These are phyloP conservation scores for Citropsis articulata DNA, from an alignment of 345 rosid genomes.

Conservation along the genomic window DNA sequence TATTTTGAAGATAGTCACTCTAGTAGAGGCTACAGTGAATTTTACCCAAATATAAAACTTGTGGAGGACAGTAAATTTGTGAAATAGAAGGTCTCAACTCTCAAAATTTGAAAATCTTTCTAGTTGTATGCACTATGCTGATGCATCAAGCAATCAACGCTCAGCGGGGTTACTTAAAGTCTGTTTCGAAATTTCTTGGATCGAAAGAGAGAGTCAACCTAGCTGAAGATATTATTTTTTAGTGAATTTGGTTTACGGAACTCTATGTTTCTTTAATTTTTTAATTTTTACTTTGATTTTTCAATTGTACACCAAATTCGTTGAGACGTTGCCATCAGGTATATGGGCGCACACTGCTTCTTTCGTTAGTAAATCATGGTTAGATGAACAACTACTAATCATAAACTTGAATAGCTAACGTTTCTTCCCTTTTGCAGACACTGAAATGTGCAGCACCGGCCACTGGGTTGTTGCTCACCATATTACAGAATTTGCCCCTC, in stretches of 20 bases:
- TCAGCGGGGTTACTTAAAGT: no score
- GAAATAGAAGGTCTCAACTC: no score
- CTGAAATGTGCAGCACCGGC: not conserved
- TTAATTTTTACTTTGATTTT: no score
- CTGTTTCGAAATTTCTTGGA: not conserved
- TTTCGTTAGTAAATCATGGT: not conserved
- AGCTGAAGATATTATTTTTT: not conserved
- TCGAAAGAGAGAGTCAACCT: no score
- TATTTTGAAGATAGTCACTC: no score
- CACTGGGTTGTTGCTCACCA: not conserved
- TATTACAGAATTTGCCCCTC: not conserved
- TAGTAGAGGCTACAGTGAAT: no score
- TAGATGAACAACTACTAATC: slow-evolving; percentile 9
- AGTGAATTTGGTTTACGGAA: not conserved
- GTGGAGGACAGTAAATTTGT: no score
- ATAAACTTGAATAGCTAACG: not conserved
- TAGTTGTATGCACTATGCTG: no score
- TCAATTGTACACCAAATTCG: not conserved
- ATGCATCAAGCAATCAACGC: no score
- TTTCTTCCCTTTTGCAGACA: not conserved
- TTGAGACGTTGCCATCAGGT: not conserved
- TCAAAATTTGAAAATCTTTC: no score
- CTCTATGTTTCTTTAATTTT: not conserved
- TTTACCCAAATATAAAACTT: not conserved
- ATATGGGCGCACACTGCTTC: not conserved